phyloP scores from a whole-genome alignment of 768 basidiomycete species.

The Galerina sulciceps region DNA sequence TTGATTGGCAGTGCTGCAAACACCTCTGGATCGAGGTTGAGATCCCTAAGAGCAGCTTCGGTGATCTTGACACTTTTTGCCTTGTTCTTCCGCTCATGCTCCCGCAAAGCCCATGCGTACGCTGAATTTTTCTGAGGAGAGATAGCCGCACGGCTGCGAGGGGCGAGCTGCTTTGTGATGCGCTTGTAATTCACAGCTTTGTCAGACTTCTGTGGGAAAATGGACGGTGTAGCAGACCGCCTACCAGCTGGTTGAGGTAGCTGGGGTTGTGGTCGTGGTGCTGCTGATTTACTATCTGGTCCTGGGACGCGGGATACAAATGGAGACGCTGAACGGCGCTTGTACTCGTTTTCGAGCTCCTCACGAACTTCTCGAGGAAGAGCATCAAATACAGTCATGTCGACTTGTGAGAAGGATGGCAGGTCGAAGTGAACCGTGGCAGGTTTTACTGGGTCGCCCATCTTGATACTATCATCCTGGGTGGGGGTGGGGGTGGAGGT shows the following conservation, averaged over 20 bases:
- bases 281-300: not conserved
- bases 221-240: slow-evolving; percentile 24
- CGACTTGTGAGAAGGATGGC: slow-evolving; percentile 79
- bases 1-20: slow-evolving; percentile 66
- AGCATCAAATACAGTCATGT: slow-evolving; percentile 69
- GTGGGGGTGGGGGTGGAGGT: no score
- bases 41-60: slow-evolving; percentile 58
- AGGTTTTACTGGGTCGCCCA: slow-evolving; percentile 24
- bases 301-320: slow-evolving; percentile 28
- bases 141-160: slow-evolving; percentile 47
- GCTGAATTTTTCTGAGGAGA: slow-evolving; percentile 36
- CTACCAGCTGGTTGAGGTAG: slow-evolving; percentile 11
- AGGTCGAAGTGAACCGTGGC: slow-evolving; percentile 39
- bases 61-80: slow-evolving; percentile 46
- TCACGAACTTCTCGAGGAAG: slow-evolving; percentile 70
- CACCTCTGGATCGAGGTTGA: slow-evolving; percentile 77
- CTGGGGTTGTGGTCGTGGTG: not conserved
- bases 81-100: slow-evolving; percentile 22
- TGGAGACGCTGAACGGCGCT: slow-evolving; percentile 60
- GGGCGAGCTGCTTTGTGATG: slow-evolving; percentile 67
- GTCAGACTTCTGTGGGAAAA: slow-evolving; percentile 34
- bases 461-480: not conserved
- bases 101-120: slow-evolving; percentile 35
- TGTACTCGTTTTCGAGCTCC: slow-evolving; percentile 72
- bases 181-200: slow-evolving; percentile 54